A percentile compares a stretch with the other conserved stretches of the same genome.
These are phyloP conservation scores for Odonthalia washingtoniensis DNA, from an alignment of 31 red algal genomes.

Conservation along the genomic window DNA sequence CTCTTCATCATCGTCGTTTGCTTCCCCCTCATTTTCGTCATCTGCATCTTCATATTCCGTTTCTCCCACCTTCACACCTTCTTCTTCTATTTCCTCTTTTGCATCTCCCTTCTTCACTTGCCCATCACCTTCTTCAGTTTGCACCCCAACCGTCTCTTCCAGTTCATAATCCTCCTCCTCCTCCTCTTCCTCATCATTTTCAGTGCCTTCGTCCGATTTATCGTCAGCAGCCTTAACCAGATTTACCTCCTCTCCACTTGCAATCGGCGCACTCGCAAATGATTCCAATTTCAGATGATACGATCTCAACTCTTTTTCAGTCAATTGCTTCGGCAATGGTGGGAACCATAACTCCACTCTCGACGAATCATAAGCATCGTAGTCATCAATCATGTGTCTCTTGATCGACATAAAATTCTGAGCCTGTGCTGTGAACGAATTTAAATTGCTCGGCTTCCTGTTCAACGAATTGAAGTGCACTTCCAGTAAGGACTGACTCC, in stretches of 20 bases:
- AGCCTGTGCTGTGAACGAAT: slow-evolving; percentile 54
- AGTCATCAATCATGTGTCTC: slow-evolving; percentile 53
- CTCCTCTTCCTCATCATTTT: slow-evolving; percentile 51
- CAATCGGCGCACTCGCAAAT: slow-evolving; percentile 80
- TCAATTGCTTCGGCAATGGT: slow-evolving; percentile 62
- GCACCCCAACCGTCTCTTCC: slow-evolving; percentile 34
- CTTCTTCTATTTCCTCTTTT: slow-evolving; percentile 38
- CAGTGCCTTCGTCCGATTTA: slow-evolving; percentile 51
- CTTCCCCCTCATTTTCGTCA: slow-evolving; percentile 12
- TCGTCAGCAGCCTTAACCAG: slow-evolving; percentile 53
- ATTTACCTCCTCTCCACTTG: slow-evolving; percentile 71
- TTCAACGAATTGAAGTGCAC: slow-evolving; percentile 58
- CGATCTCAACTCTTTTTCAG: slow-evolving; percentile 49
- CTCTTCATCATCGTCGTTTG: not conserved
- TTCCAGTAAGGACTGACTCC: slow-evolving; percentile 44
- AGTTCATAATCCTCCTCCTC: slow-evolving; percentile 53
- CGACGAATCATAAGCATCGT: slow-evolving; percentile 42
- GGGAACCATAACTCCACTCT: slow-evolving; percentile 83
- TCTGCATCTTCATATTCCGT: slow-evolving; percentile 2
- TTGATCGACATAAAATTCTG: slow-evolving; percentile 66
- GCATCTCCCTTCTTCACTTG: not conserved
- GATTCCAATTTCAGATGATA: slow-evolving; percentile 75
- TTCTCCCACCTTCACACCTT: slow-evolving; percentile 26
- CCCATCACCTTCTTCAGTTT: not conserved
- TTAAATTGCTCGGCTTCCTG: slow-evolving; percentile 42